Conservation (phyloP, 805 yeast species). For the Suhomyces faveliae region DNA sequence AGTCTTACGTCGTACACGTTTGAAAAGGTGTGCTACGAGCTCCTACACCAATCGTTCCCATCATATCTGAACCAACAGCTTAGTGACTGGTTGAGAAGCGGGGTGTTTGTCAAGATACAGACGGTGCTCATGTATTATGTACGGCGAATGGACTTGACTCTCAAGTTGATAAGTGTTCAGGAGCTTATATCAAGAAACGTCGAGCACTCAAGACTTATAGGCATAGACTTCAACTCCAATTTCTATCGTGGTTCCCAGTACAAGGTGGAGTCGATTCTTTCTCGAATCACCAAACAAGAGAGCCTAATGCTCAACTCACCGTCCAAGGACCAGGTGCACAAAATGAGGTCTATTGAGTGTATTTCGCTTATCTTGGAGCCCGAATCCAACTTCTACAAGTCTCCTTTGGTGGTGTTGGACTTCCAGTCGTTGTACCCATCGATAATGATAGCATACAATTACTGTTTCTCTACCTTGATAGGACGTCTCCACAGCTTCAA, state of each 20-base stretch:
- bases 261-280: constrained; percentile 83
- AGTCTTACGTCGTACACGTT: constrained; percentile 66
- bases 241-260: constrained; percentile 90
- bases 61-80: constrained; percentile 50
- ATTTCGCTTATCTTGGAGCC: constrained; percentile 95
- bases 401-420: constrained; percentile 87
- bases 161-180: constrained; percentile 52
- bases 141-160: constrained; percentile 43
- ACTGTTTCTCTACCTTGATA: constrained; percentile 73
- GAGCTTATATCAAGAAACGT: constrained; percentile 70
- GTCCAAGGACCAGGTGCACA: constrained; percentile 72
- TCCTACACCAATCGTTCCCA: constrained; percentile 69
- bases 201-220: constrained; percentile 82
- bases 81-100: constrained; percentile 32
- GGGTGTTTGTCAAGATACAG: constrained; percentile 38
- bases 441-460: constrained; percentile 78
- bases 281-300: constrained; percentile 74
- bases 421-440: constrained; percentile 95
- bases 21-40: constrained; percentile 71
- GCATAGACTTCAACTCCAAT: constrained; percentile 86
- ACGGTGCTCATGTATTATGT: constrained; percentile 47
- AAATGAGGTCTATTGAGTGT: constrained; percentile 82
- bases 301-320: constrained; percentile 76
- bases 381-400: constrained; percentile 73
- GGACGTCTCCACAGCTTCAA: constrained; percentile 60